Conservation (phyloP, 2,329 filamentous ascomycete genomes). For the Fusarium sulawesiense region DNA sequence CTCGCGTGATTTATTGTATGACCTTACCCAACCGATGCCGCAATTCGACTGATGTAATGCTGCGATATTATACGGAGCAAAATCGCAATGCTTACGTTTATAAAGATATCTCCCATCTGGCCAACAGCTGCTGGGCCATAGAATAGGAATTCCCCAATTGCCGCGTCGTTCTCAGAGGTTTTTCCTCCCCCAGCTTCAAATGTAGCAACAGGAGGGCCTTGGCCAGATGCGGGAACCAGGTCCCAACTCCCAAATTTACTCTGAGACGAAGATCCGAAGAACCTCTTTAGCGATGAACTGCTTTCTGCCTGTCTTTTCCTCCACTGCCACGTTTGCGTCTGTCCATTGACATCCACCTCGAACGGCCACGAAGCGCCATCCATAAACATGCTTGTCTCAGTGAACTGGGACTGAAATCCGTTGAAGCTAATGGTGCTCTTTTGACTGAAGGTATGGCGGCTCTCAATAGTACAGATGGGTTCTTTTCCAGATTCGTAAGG, state of each 20-base stretch:
- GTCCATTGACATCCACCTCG: not conserved
- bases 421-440: slow-evolving; percentile 3
- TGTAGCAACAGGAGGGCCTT: not conserved
- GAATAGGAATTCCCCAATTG: not conserved
- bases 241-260: slow-evolving; percentile 7
- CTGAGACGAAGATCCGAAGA: not conserved
- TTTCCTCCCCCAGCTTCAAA: not conserved
- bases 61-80: slow-evolving; percentile 7
- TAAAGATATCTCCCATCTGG: not conserved
- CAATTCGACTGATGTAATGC: slow-evolving; percentile 6
- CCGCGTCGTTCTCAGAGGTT: not conserved
- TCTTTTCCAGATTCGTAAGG: not conserved
- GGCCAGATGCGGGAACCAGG: not conserved
- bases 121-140: not conserved
- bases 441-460: not conserved
- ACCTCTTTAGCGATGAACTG: not conserved
- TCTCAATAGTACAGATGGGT: not conserved
- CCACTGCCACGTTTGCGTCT: slow-evolving; percentile 7
- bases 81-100: not conserved
- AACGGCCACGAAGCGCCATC: slow-evolving; percentile 6
- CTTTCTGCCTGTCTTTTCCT: not conserved
- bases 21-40: not conserved
- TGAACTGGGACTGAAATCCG: not conserved
- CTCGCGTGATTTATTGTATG: no score
- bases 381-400: not conserved